Base-by-base conservation (phyloP, 176 grass and related monocot genomes). In the Paspalum vaginatum region DNA sequence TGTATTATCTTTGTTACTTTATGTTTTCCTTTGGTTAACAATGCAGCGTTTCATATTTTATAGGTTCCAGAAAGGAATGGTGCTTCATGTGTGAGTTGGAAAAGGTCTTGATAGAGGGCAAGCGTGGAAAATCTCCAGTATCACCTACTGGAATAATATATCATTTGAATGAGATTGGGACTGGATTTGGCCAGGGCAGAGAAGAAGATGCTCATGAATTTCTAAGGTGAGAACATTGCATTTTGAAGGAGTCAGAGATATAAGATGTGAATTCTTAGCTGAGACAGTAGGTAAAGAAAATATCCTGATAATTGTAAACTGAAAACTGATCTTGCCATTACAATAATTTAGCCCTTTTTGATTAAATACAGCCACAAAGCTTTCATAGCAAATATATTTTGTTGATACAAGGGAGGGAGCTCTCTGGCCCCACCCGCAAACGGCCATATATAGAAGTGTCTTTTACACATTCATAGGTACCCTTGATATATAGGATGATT, bases 191-290 rank as follows among this genome's bases (percentile, higher is more conserved):
- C 61, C 72, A 41, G 0, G 83, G 92, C 5, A 63, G 48, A 50
- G 77, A 98, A 82, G 88, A 98, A 80, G 95, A 98, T 65, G 95
- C 95, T 52, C 95, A 98, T 64, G 95, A 98, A 78, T 98, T 98
- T 88, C 80, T 98, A 81, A 98, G 92, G 95, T 94, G 53, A 71
- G 50, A 37, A 45, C 25, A 44, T 50, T 7, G 45, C 13, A 70
- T 50, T n/a, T 13, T 27, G 45, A 49, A 70, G 68, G 68, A 48
- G 12, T 43, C 15, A 27, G 68, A 16, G 68, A 70, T 13, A 70
- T 0, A 50, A 49, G 68, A 15, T 12, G 48, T 70, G 16, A 70
- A 16, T 49, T 50, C 22, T 8, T 16, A 52, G 47, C 7, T 17
- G 15, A 25, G 4, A 18, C 7, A 72, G 46, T 49, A 32, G 68